Evolutionary conservation across 306 rosid species (phyloP).

Genomic region (Pyrus pyrifolia): DNA sequence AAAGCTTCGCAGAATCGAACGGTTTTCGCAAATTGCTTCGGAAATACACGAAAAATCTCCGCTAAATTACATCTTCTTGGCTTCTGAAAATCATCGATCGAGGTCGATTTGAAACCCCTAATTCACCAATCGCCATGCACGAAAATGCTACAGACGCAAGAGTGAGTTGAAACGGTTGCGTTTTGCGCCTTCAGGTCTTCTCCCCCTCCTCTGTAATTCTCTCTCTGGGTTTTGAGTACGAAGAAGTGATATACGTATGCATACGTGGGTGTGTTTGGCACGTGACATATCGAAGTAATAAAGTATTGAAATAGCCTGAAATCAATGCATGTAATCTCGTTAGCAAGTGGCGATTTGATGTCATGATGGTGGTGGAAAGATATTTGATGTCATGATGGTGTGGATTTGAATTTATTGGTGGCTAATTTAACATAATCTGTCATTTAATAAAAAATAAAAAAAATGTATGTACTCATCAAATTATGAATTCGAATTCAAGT

Average conservation of each 20-base stretch:
- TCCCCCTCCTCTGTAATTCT: background rate
- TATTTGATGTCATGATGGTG: too few species aligned
- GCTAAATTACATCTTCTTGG: slow-evolving; percentile 41
- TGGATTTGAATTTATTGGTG: accelerated
- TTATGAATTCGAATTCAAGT: too few species aligned
- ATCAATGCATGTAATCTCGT: too few species aligned
- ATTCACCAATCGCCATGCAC: slow-evolving; percentile 19
- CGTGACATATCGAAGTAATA: background rate
- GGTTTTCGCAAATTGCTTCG: background rate
- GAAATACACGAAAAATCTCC: background rate
- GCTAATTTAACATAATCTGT: too few species aligned
- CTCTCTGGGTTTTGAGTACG: background rate
- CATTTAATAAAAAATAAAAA: too few species aligned
- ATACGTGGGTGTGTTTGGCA: background rate
- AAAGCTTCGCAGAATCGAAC: background rate
- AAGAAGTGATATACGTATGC: background rate
- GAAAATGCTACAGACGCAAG: background rate
- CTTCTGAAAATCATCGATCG: background rate
- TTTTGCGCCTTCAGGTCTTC: background rate
- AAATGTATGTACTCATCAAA: too few species aligned
- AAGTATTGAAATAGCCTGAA: too few species aligned
- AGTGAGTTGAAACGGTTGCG: background rate
- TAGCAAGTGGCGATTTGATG: too few species aligned
- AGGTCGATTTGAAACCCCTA: slow-evolving; percentile 26
- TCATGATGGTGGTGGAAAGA: too few species aligned